phyloP scores from a whole-genome alignment of 2,329 filamentous ascomycete species.

The Alternaria gansuensis region DNA sequence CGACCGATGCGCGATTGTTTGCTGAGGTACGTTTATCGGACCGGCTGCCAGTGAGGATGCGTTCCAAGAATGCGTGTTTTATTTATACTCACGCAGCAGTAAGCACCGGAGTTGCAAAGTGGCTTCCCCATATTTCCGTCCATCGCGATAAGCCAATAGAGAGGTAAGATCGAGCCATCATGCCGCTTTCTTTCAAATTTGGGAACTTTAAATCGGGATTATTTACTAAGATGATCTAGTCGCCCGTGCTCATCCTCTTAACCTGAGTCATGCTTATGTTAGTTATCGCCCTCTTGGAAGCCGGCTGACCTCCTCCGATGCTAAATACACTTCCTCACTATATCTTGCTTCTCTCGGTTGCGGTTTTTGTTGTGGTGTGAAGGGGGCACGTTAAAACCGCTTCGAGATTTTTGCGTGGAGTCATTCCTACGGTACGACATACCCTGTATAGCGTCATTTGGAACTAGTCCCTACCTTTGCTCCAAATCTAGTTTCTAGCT shows the following conservation, averaged over 20 bases:
- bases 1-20: not conserved
- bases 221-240: slow-evolving; percentile 1
- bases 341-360: not conserved
- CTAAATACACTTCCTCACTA: not conserved
- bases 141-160: not conserved
- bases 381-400: too few species aligned
- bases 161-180: not conserved
- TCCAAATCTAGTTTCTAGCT: not conserved
- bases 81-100: not conserved
- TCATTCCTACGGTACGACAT: not conserved
- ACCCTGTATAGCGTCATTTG: not conserved
- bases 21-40: not conserved
- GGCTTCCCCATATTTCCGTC: slow-evolving; percentile 3
- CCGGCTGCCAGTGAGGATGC: not conserved
- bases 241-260: not conserved
- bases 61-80: too few species aligned
- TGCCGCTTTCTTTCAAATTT: too few species aligned
- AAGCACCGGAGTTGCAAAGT: not conserved
- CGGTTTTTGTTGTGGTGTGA: not conserved
- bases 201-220: not conserved
- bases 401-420: not conserved
- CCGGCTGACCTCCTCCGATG: not conserved
- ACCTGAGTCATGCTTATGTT: not conserved
- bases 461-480: not conserved
- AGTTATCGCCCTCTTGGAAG: not conserved